Evolutionary conservation across 1,284 basidiomycete genomes (phyloP), one percentile per base, ranked within the genome.

Genomic region (Polyporus tsugae): DNA sequence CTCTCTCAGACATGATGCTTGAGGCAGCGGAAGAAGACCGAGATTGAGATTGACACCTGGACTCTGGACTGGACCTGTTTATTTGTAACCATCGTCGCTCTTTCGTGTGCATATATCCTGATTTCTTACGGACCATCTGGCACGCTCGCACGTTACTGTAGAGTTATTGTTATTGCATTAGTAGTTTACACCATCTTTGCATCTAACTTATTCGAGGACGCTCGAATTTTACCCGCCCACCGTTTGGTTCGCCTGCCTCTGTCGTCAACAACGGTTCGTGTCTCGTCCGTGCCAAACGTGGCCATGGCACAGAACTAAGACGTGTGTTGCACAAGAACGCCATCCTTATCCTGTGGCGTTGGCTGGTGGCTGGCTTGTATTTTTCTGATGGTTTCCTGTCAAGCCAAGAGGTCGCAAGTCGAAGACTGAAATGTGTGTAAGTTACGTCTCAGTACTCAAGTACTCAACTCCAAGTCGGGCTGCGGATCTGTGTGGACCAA

Each of bases 21-120:
- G 83, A 88, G 75, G 88, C 86, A 9, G 86, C 83, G 44, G 82
- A 87, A 69, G 86, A 89, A 71, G 86, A 88, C 59, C 59, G 63
- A 53, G 63, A 69, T 22, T 52, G 63, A 53, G 63, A 69, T 22
- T 52, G 46, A 52, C 25, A 61, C 5, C 33, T 46, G 52, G 36
- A 35, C 13, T 42, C 68, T 67, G 65, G 65, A 72, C 60, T 62
- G 69, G 62, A 55, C 39, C 33, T 57, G 44, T 53, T 22, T 52
- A 38, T 62, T 68, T 65, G 64, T 66, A 63, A 64, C 25, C 60
- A 62, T 46, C 35, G 61, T 68, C 66, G 15, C 69, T 69, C 72
- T 6, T 73, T 71, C 64, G 11, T 59, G 58, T 69, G 64, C 62
- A 69, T 42, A 67, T 69, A 65, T 60, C 22, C 60, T 13, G 38